These are phyloP conservation scores for Aspergillus aculeatinus DNA, from an alignment of 2,329 filamentous ascomycete genomes.

Conservation along the genomic window DNA sequence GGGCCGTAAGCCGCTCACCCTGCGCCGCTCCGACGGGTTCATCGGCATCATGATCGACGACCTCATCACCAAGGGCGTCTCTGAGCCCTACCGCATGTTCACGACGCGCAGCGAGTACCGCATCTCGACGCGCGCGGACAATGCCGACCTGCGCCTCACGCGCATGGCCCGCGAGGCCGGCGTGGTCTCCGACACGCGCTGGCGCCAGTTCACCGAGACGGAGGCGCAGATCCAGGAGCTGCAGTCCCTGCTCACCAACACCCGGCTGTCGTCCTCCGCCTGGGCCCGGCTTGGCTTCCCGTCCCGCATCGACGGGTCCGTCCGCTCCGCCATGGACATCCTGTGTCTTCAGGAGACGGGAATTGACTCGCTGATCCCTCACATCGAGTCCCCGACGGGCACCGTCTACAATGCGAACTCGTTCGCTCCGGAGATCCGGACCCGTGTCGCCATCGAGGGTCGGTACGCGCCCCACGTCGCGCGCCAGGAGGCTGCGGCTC, in stretches of 20 bases:
- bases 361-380: conserved; percentile 56
- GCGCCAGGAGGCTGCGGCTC: conserved; percentile 66
- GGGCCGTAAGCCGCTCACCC: conserved; percentile 62
- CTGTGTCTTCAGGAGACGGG: conserved; percentile 65
- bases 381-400: conserved; percentile 46
- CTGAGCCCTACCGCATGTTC: conserved; percentile 98
- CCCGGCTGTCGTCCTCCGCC: conserved; percentile 58
- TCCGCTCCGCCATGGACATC: conserved; percentile 75
- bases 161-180: conserved; percentile 72
- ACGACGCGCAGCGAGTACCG: conserved; percentile 94
- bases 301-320: conserved; percentile 64
- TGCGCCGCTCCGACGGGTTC: conserved; percentile 85
- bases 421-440: conserved; percentile 56
- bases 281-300: conserved; percentile 72
- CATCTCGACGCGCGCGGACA: conserved; percentile 88
- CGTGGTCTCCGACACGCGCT: conserved; percentile 75
- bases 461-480: conserved; percentile 83
- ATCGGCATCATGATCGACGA: conserved; percentile 99
- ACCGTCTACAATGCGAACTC: conserved; percentile 51
- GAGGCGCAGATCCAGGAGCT: conserved; percentile 67
- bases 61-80: conserved; percentile 92
- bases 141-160: conserved; percentile 86
- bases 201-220: conserved; percentile 67
- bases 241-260: conserved; percentile 58
- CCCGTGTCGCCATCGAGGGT: conserved; percentile 76